Evolutionary conservation across 495 filamentous ascomycete species (phyloP), one percentile per base, ranked within the genome.

Genomic region (Chaetomium tenue): DNA sequence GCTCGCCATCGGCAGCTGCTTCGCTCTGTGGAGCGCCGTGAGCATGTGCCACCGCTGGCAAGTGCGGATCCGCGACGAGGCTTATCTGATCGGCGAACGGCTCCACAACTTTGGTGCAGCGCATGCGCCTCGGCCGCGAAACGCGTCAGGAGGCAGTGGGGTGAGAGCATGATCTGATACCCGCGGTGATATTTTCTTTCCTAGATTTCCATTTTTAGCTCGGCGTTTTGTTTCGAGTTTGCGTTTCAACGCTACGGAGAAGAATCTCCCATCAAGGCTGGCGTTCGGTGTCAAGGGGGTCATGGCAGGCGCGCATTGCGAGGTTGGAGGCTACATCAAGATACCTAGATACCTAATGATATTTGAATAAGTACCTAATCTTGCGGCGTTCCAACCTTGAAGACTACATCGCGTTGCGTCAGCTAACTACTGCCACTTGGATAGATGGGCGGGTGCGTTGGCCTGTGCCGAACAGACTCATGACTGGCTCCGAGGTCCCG

Each of bases 11-110:
- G 68, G 76, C 22, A 66, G 60, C 0, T 60, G 72, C 3, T 22
- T 74, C n/a, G 68, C 71, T 33, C 55, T 73, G 22, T 78, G 76
- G 54, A 79, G 81, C 60, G 76, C 88, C 47, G 75, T 93, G 46
- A 84, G 83, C 48, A 77, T 88, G 39, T 83, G 93, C 63, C 82
- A 85, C 26, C 79, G 83, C 48, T 98, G 94, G 94, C 86, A 89
- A 72, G 82, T 86, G 70, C 86, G 86, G 67, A 92, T 99, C 55
- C 79, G 89, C 39, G 94, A 99, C 72, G 94, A 99, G 76, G 93
- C 96, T 9, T 99, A 98, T 71, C 78, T 98, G 66, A 94, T 97
- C 70, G 94, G 94, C 2, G 92, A 98, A 78, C 79, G 92, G 39
- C 77, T 99, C 66, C 93, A 97, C 72, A 97, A 97, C 72, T 94